Percentiles rank a stretch among this genome's conserved stretches.
Conservation (phyloP, 2,329 filamentous ascomycete species). For the Didymella pomorum region DNA sequence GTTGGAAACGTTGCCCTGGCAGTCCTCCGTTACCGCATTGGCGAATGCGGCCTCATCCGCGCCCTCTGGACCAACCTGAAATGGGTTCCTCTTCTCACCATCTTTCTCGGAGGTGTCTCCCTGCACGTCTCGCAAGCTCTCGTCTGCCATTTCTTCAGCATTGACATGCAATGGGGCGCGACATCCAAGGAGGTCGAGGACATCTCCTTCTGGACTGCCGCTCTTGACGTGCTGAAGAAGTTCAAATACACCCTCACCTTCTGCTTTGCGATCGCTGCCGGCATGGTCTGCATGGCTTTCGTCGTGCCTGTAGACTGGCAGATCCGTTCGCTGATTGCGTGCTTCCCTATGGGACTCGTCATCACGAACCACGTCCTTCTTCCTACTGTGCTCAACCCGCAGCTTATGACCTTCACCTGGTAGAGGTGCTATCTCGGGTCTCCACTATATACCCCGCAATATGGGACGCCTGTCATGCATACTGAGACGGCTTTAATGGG, state of each 20-base stretch:
- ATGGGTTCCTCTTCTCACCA: slow-evolving; percentile 72
- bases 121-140: slow-evolving; percentile 83
- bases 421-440: slow-evolving; percentile 48
- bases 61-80: slow-evolving; percentile 66
- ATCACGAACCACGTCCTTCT: slow-evolving; percentile 73
- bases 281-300: slow-evolving; percentile 70
- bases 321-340: slow-evolving; percentile 66
- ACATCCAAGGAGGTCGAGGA: slow-evolving; percentile 84
- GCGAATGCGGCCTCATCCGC: slow-evolving; percentile 60
- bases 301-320: slow-evolving; percentile 69
- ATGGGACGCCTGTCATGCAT: background rate
- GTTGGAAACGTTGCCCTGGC: slow-evolving; percentile 69
- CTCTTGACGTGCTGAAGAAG: slow-evolving; percentile 78
- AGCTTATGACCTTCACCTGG: slow-evolving; percentile 81
- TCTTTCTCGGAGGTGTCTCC: slow-evolving; percentile 83
- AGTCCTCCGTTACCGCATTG: slow-evolving; percentile 68
- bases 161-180: slow-evolving; percentile 86
- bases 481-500: background rate
- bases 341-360: slow-evolving; percentile 73
- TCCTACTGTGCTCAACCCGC: slow-evolving; percentile 78
- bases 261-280: slow-evolving; percentile 65
- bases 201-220: slow-evolving; percentile 85
- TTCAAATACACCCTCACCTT: slow-evolving; percentile 74
- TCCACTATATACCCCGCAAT: background rate
- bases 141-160: slow-evolving; percentile 81